Evolutionary conservation across 805 yeast species (phyloP).

Genomic region (Lachancea thermotolerans): DNA sequence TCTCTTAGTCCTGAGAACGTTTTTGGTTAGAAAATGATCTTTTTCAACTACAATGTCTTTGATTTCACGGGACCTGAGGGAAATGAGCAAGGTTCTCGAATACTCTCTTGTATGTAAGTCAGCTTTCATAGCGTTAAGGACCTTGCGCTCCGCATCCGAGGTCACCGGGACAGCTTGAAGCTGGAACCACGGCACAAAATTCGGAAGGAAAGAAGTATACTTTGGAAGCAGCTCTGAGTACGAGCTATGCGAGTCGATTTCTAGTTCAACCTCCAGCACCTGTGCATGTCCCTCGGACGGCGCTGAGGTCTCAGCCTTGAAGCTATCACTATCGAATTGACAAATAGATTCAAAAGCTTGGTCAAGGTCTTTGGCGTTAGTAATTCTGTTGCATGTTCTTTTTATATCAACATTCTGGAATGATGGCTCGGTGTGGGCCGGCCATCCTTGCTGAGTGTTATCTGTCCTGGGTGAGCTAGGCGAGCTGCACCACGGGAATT

Average conservation of each 20-base stretch:
- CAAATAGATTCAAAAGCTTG: slow-evolving; percentile 19
- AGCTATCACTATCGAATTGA: neutral
- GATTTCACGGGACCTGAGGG: slow-evolving; percentile 35
- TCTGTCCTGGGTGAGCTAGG: slow-evolving; percentile 23
- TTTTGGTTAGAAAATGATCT: slow-evolving; percentile 8
- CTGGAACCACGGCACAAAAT: slow-evolving; percentile 32
- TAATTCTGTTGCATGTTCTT: slow-evolving; percentile 24
- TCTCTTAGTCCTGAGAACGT: slow-evolving; percentile 26
- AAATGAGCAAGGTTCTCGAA: slow-evolving; percentile 29
- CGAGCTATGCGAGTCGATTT: neutral
- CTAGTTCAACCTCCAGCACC: slow-evolving; percentile 5
- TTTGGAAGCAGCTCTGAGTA: slow-evolving; percentile 18
- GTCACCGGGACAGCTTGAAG: slow-evolving; percentile 49
- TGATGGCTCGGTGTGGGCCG: neutral
- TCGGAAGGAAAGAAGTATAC: slow-evolving; percentile 24
- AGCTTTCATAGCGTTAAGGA: slow-evolving; percentile 45
- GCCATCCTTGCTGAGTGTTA: neutral
- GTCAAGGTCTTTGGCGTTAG: slow-evolving; percentile 25
- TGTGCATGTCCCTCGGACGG: slow-evolving; percentile 5
- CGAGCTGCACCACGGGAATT: slow-evolving; percentile 35
- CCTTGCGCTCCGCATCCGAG: slow-evolving; percentile 43
- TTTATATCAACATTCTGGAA: slow-evolving; percentile 9
- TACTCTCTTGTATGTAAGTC: slow-evolving; percentile 33
- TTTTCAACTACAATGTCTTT: slow-evolving; percentile 29
- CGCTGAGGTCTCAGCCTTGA: neutral